phyloP scores from a whole-genome alignment of 495 filamentous ascomycete species.

The Glarea lozoyensis region DNA sequence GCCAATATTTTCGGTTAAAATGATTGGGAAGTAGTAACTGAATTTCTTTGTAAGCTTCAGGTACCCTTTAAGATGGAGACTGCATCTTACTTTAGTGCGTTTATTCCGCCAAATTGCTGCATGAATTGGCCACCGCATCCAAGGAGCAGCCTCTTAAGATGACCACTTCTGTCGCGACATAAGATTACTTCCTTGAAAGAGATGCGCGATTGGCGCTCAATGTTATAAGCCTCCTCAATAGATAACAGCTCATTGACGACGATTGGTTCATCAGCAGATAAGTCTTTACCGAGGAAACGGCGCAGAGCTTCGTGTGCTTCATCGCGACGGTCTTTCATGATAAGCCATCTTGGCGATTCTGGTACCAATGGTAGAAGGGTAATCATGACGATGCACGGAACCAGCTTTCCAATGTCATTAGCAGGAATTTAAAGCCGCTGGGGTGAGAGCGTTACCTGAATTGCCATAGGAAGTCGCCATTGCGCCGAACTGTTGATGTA shows the following conservation, averaged over 20 bases:
- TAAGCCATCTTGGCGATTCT: constrained; percentile 68
- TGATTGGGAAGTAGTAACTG: constrained; percentile 60
- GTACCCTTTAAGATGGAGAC: constrained; percentile 43
- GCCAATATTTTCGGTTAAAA: constrained; percentile 46
- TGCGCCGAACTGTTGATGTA: constrained; percentile 67
- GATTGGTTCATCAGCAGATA: not conserved
- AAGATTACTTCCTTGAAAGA: constrained; percentile 2
- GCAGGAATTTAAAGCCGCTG: constrained; percentile 69
- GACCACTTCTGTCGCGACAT: not conserved
- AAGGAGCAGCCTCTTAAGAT: constrained; percentile 4
- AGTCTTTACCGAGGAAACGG: constrained; percentile 2
- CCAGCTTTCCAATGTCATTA: constrained; percentile 56
- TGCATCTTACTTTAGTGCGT: constrained; percentile 47
- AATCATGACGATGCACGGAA: constrained; percentile 41
- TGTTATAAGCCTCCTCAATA: constrained; percentile 2
- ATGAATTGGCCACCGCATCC: constrained; percentile 21
- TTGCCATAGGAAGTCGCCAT: constrained; percentile 66
- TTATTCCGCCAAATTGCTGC: constrained; percentile 69
- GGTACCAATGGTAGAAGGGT: constrained; percentile 51
- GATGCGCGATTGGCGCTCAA: constrained; percentile 1
- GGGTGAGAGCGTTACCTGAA: constrained; percentile 44
- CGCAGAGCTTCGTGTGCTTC: constrained; percentile 38
- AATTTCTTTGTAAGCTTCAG: constrained; percentile 67
- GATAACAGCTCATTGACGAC: not conserved
- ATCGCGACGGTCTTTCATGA: constrained; percentile 52